A percentile compares a stretch with the other conserved stretches of the same genome.
Conservation (phyloP, 78 protist genomes). For the Tieghemostelium lacteum region DNA sequence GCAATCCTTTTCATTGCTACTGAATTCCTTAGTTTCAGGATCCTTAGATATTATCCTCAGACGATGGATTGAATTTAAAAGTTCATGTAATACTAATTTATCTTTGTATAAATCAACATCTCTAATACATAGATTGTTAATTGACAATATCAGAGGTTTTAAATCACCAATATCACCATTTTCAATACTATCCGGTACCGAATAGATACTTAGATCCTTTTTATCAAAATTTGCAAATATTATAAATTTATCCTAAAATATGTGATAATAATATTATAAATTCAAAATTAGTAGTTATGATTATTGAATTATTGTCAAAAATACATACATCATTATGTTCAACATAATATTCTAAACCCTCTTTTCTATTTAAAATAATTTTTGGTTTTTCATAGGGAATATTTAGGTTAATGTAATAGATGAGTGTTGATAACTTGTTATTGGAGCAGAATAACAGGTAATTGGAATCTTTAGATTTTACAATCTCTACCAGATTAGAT, state of each 20-base stretch:
- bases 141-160: conserved; percentile 5
- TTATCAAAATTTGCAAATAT: conserved; percentile 57
- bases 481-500: conserved; percentile 18
- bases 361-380: conserved; percentile 19
- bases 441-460: conserved; percentile 50
- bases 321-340: conserved; percentile 57
- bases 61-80: conserved; percentile 18
- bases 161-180: conserved; percentile 37
- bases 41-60: conserved; percentile 31
- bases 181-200: conserved; percentile 28
- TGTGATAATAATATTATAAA: neutral
- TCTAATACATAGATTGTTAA: conserved; percentile 1
- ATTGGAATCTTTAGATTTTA: conserved; percentile 51
- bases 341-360: conserved; percentile 56
- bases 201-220: conserved; percentile 38
- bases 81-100: conserved; percentile 28
- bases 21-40: conserved; percentile 1
- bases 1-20: neutral
- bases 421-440: conserved; percentile 25
- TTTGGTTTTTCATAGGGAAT: neutral
- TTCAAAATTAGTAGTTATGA: neutral
- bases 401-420: conserved; percentile 23
- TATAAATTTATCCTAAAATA: conserved; percentile 30
- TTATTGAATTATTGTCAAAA: neutral
- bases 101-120: conserved; percentile 55